Evolutionary conservation across 2,329 filamentous ascomycete species (phyloP).

Genomic region (Nemania sp.): DNA sequence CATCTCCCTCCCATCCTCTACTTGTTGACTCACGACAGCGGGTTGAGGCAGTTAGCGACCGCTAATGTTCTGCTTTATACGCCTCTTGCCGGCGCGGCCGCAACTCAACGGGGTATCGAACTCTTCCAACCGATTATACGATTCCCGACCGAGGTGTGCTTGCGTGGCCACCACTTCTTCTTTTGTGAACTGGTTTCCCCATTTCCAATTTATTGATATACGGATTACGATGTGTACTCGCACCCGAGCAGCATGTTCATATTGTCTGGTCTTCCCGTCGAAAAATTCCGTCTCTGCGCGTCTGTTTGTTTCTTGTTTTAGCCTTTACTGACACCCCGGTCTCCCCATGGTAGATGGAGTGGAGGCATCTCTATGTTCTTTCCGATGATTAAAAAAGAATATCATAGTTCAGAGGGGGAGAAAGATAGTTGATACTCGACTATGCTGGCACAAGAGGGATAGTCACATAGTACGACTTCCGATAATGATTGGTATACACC

Average conservation of each 20-base stretch:
- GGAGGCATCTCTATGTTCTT: slow-evolving; percentile 46
- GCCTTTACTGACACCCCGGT: slow-evolving; percentile 47
- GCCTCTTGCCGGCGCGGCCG: slow-evolving; percentile 13
- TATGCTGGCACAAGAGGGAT: slow-evolving; percentile 36
- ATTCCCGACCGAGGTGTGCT: slow-evolving; percentile 22
- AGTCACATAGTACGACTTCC: slow-evolving; percentile 26
- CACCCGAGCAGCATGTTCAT: slow-evolving; percentile 48
- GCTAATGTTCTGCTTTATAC: slow-evolving; percentile 23
- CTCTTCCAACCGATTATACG: slow-evolving; percentile 26
- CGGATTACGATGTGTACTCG: slow-evolving; percentile 42
- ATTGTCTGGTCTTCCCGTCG: slow-evolving; percentile 46
- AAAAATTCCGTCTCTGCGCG: slow-evolving; percentile 44
- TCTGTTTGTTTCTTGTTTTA: slow-evolving; percentile 47
- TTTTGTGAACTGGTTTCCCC: slow-evolving; percentile 43
- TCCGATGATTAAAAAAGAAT: slow-evolving; percentile 47
- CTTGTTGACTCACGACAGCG: slow-evolving; percentile 21
- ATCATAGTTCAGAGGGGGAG: slow-evolving; percentile 36
- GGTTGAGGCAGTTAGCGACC: slow-evolving; percentile 22
- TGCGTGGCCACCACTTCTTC: slow-evolving; percentile 29
- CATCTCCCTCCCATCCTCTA: slow-evolving; percentile 37
- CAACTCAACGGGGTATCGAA: slow-evolving; percentile 10
- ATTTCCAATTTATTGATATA: slow-evolving; percentile 37
- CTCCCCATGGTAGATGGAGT: slow-evolving; percentile 53
- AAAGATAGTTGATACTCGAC: slow-evolving; percentile 24
- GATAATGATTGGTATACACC: slow-evolving; percentile 41